Evolutionary conservation across 75 land plant genomes (phyloP).

Genomic region (Cunninghamia lanceolata): DNA sequence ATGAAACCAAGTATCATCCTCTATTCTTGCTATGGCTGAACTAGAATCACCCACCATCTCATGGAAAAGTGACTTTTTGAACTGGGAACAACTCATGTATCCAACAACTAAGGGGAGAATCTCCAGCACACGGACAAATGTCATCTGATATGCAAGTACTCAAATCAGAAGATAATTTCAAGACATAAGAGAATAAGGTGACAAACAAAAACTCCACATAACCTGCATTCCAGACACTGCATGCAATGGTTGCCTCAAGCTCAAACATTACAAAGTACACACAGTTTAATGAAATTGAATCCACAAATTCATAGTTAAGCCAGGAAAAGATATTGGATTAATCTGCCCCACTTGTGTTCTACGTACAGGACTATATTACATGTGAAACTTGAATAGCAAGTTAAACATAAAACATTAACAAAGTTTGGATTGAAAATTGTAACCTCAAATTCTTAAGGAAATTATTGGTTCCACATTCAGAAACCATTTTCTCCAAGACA

Average conservation of each 20-base stretch:
- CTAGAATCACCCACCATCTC: constrained; percentile 8
- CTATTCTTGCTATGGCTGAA: not conserved
- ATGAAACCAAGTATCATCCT: constrained; percentile 57
- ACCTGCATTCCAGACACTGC: not conserved
- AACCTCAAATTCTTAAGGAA: not conserved
- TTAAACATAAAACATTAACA: not conserved
- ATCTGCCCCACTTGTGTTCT: not conserved
- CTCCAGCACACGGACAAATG: constrained; percentile 76
- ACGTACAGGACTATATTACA: not conserved
- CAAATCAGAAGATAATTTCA: not conserved
- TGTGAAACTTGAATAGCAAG: not conserved
- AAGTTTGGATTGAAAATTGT: not conserved
- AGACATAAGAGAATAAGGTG: not conserved
- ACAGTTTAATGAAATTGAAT: not conserved
- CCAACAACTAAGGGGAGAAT: constrained; percentile 66
- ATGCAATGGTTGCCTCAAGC: not conserved
- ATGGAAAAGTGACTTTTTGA: constrained; percentile 4
- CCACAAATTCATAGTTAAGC: not conserved
- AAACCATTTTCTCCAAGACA: not conserved
- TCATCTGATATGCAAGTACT: constrained; percentile 49
- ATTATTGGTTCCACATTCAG: not conserved
- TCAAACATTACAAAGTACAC: not conserved
- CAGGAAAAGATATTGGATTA: not conserved
- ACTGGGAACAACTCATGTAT: constrained; percentile 30
- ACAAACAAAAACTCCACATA: not conserved